Percentiles rank a stretch among this genome's conserved stretches.
Evolutionary conservation across 805 yeast genomes (phyloP).

Genomic region (Hyphopichia homilentoma): DNA sequence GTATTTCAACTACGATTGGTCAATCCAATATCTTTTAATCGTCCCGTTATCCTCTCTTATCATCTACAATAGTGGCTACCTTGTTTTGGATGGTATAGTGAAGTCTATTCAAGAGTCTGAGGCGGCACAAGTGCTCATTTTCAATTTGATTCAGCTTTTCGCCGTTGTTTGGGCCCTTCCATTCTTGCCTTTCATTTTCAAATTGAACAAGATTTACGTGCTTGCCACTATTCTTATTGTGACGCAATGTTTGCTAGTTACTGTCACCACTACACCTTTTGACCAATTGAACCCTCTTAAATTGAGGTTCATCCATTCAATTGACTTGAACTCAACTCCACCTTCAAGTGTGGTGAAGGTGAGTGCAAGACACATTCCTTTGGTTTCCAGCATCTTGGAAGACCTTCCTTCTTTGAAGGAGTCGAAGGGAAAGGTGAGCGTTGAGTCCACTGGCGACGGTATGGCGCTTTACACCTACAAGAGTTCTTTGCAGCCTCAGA

Average conservation of each 20-base stretch:
- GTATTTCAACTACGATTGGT: conserved; percentile 74
- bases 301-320: conserved; percentile 61
- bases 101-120: conserved; percentile 71
- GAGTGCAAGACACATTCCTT: conserved; percentile 48
- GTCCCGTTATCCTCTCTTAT: conserved; percentile 63
- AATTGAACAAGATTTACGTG: conserved; percentile 53
- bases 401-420: conserved; percentile 65
- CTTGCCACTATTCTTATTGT: conserved; percentile 35
- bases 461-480: conserved; percentile 51
- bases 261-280: conserved; percentile 54
- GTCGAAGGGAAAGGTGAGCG: conserved; percentile 21
- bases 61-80: conserved; percentile 51
- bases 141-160: conserved; percentile 21
- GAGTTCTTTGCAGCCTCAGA: conserved; percentile 44
- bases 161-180: conserved; percentile 41
- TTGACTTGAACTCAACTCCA: conserved; percentile 40
- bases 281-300: conserved; percentile 63
- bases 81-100: conserved; percentile 59
- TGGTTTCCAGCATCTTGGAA: conserved; percentile 39
- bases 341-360: conserved; percentile 40
- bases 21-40: conserved; percentile 61
- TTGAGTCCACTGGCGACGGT: conserved; percentile 41
- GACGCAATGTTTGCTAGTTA: conserved; percentile 30
- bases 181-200: conserved; percentile 65
- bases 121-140: conserved; percentile 35